Percentiles rank a stretch among this genome's conserved stretches.
phyloP scores from a whole-genome alignment of 306 rosid genomes.

The Lablab purpureus region DNA sequence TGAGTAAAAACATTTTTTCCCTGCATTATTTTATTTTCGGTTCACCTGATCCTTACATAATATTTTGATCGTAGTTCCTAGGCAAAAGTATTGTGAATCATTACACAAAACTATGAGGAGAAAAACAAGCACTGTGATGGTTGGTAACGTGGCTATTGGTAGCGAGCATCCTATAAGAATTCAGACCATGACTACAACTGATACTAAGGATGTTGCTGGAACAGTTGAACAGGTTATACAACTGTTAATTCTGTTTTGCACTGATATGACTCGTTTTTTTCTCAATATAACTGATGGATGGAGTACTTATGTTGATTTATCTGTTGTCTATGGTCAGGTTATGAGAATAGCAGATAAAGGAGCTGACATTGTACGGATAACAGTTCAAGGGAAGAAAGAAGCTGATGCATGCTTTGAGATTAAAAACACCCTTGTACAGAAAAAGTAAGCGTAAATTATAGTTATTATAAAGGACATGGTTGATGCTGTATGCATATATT shows the following conservation, averaged over 20 bases:
- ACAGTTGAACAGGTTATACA: slow-evolving; percentile 90
- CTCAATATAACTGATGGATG: background rate
- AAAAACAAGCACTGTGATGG: slow-evolving; percentile 94
- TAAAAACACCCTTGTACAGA: slow-evolving; percentile 92
- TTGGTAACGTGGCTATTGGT: slow-evolving; percentile 86
- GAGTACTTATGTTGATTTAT: slow-evolving; percentile 32
- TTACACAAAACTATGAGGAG: slow-evolving; percentile 85
- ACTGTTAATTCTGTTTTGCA: slow-evolving; percentile 29
- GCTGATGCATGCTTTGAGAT: slow-evolving; percentile 98
- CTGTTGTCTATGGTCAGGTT: slow-evolving; percentile 62
- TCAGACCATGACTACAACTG: slow-evolving; percentile 99
- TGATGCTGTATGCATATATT: slow-evolving; percentile 16
- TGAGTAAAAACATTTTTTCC: background rate
- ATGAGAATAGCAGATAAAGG: slow-evolving; percentile 95
- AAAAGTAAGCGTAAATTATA: slow-evolving; percentile 66
- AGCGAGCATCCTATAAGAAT: slow-evolving; percentile 96
- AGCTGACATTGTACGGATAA: slow-evolving; percentile 92
- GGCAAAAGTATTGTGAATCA: slow-evolving; percentile 92
- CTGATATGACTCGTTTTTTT: slow-evolving; percentile 1
- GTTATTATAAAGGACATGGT: slow-evolving; percentile 7
- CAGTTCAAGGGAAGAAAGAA: slow-evolving; percentile 98
- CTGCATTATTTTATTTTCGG: slow-evolving; percentile 10
- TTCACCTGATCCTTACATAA: slow-evolving; percentile 46
- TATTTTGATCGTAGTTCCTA: slow-evolving; percentile 74
- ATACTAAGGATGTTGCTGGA: slow-evolving; percentile 90